A percentile compares a stretch with the other conserved stretches of the same genome.
phyloP scores from a whole-genome alignment of 192 early-diverging fungal genomes.

The Spinellus fusiger region DNA sequence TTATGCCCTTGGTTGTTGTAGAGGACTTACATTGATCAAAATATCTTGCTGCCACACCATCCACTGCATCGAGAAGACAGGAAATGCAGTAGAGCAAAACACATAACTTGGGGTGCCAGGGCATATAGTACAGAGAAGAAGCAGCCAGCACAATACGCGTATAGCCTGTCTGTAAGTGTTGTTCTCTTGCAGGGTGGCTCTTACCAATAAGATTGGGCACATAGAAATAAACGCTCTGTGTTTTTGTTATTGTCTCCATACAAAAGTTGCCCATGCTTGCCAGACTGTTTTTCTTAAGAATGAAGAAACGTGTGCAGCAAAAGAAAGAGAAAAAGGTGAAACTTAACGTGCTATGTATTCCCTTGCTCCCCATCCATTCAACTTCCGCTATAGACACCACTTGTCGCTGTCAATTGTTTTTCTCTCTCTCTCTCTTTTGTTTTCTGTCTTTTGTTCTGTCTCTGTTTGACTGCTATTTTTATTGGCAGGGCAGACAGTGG shows the following conservation, averaged over 20 bases:
- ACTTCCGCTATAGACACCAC: not conserved
- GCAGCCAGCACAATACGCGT: constrained; percentile 73
- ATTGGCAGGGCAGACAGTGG: no score
- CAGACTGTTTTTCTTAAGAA: constrained; percentile 2
- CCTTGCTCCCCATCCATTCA: not conserved
- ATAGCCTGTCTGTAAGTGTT: constrained; percentile 55
- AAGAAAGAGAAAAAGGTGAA: constrained; percentile 16
- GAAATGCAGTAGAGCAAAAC: constrained; percentile 80
- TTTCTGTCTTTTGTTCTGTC: no score
- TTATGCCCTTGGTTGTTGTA: not conserved
- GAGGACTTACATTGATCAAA: constrained; percentile 78
- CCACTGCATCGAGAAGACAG: constrained; percentile 89
- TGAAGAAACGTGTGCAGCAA: constrained; percentile 7
- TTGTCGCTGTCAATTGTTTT: no score
- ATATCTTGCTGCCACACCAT: constrained; percentile 92
- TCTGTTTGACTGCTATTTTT: no score
- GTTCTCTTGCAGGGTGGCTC: constrained; percentile 3
- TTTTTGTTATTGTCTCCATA: constrained; percentile 1
- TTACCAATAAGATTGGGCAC: constrained; percentile 76
- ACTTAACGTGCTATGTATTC: not conserved
- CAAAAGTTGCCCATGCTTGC: not conserved
- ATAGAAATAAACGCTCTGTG: constrained; percentile 66
- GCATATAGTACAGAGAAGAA: constrained; percentile 73
- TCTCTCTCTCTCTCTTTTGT: no score
- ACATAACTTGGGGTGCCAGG: constrained; percentile 60